A percentile compares a stretch with the other conserved stretches of the same genome.
Evolutionary conservation across 768 basidiomycete genomes (phyloP).

Genomic region (Filobasidium floriforme): DNA sequence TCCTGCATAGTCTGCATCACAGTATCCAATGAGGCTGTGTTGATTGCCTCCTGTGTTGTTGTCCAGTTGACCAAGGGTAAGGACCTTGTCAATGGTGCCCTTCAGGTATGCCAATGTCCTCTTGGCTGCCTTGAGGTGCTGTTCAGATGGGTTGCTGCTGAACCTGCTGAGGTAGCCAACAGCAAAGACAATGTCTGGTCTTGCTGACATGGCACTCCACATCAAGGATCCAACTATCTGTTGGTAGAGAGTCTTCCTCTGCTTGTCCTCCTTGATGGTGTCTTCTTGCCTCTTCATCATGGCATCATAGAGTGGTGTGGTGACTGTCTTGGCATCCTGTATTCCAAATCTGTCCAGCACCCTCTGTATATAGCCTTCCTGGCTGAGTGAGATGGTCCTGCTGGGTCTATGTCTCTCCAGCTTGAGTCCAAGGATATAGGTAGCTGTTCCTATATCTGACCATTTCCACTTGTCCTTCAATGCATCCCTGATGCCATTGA

Average conservation of each 20-base stretch:
- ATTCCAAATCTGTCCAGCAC: slow-evolving; percentile 9
- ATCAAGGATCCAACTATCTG: slow-evolving; percentile 3
- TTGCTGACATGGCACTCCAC: slow-evolving; percentile 10
- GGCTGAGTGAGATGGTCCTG: slow-evolving; percentile 3
- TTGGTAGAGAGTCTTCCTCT: background rate
- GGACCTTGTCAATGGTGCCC: slow-evolving; percentile 19
- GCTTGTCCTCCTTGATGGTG: background rate
- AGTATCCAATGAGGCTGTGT: slow-evolving; percentile 20
- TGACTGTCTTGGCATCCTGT: slow-evolving; percentile 3
- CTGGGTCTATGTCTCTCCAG: background rate
- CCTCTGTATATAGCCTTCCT: slow-evolving; percentile 22
- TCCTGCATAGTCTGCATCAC: slow-evolving; percentile 41
- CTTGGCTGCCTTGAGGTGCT: slow-evolving; percentile 22
- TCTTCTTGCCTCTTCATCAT: background rate
- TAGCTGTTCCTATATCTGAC: background rate
- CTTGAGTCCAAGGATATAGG: slow-evolving; percentile 7
- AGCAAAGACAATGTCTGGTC: slow-evolving; percentile 23
- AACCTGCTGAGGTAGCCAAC: slow-evolving; percentile 16
- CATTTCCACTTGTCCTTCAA: slow-evolving; percentile 6
- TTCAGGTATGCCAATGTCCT: slow-evolving; percentile 22
- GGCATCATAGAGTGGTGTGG: slow-evolving; percentile 1
- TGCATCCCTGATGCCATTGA: slow-evolving; percentile 2
- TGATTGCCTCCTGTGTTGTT: background rate
- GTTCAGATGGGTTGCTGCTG: slow-evolving; percentile 13
- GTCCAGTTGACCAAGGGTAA: slow-evolving; percentile 13